Conservation (phyloP, 768 basidiomycete species). For the Trametes cingulata region DNA sequence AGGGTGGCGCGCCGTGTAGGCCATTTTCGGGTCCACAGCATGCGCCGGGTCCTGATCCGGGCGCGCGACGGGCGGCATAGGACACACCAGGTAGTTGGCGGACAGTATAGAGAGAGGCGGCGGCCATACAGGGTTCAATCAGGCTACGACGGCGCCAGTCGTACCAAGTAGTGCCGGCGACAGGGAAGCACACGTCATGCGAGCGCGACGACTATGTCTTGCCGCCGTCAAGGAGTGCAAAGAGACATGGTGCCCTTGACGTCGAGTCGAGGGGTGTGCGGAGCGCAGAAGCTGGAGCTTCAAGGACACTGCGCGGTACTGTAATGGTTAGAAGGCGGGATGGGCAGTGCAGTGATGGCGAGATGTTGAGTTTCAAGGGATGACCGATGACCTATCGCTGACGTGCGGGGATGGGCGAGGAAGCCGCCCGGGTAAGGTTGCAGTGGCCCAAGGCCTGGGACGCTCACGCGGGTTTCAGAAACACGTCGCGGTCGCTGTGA, state of each 20-base stretch:
- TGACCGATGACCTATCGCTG: constrained; percentile 9
- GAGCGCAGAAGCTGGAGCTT: neutral
- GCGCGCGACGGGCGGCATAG: neutral
- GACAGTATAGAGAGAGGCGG: neutral
- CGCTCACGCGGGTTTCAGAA: constrained; percentile 19
- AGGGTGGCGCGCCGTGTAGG: neutral
- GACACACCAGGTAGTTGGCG: neutral
- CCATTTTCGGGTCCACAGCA: neutral
- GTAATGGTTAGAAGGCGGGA: constrained; percentile 1
- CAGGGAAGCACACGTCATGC: constrained; percentile 1
- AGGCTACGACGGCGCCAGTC: neutral
- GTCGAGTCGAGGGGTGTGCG: constrained; percentile 7
- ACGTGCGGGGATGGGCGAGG: constrained; percentile 12
- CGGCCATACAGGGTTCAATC: neutral
- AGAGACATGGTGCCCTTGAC: constrained; percentile 2
- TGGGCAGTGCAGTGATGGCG: constrained; percentile 19
- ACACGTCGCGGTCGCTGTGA: constrained; percentile 19
- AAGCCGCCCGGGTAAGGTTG: constrained; percentile 8
- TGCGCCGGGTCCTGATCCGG: neutral
- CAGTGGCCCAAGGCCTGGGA: constrained; percentile 1
- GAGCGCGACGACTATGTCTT: neutral
- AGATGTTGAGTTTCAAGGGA: constrained; percentile 19
- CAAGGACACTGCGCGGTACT: neutral
- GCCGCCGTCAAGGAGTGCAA: neutral
- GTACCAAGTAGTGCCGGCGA: neutral